Conservation (phyloP, 169 alveolate genomes). For the Plasmodium malariae region DNA sequence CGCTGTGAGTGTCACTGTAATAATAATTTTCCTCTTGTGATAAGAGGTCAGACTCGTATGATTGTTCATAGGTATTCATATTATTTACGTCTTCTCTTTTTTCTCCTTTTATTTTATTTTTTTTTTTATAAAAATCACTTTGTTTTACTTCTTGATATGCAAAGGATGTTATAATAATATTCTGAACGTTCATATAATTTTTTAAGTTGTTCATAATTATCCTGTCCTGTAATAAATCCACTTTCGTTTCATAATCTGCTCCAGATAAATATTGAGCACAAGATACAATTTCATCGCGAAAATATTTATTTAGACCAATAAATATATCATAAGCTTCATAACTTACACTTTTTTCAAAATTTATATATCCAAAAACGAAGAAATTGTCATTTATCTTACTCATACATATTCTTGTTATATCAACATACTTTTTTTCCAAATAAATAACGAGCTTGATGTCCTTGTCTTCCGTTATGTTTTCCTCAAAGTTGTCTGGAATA, state of each 20-base stretch:
- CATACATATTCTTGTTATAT: constrained; percentile 73
- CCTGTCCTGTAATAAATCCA: constrained; percentile 59
- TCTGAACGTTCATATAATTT: constrained; percentile 45
- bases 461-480: constrained; percentile 57
- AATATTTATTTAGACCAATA: constrained; percentile 67
- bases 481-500: constrained; percentile 71
- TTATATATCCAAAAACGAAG: constrained; percentile 56
- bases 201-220: constrained; percentile 48
- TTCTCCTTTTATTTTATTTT: not conserved
- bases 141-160: constrained; percentile 49
- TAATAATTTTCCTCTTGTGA: too few relatives aligned
- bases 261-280: constrained; percentile 74
- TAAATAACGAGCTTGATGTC: constrained; percentile 25
- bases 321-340: constrained; percentile 65
- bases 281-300: constrained; percentile 60
- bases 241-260: constrained; percentile 19
- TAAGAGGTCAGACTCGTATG: constrained; percentile 3
- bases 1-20: too few relatives aligned
- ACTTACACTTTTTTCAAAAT: constrained; percentile 14
- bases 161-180: constrained; percentile 67
- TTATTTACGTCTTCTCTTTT: constrained; percentile 32
- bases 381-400: constrained; percentile 57
- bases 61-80: not conserved
- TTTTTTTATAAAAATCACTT: not conserved
- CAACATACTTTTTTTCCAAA: constrained; percentile 32